Percentiles rank a stretch among this genome's conserved stretches.
Evolutionary conservation across 768 basidiomycete species (phyloP).

Genomic region (Mycena alexandri): DNA sequence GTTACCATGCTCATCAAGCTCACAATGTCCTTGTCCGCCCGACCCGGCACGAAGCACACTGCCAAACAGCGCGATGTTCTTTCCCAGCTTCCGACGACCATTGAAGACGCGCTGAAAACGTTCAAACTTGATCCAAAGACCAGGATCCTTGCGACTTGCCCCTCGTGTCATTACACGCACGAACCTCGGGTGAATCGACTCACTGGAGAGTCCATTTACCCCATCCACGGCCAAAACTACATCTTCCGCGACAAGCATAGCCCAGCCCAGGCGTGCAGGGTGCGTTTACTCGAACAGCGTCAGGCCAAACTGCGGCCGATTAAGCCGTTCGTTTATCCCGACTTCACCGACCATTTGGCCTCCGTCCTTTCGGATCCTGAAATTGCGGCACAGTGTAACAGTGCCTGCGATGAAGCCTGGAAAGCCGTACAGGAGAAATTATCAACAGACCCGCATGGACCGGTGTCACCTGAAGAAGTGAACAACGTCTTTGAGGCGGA

Average conservation of each 20-base stretch:
- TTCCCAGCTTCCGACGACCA: conserved; percentile 28
- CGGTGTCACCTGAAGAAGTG: conserved; percentile 25
- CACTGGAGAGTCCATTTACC: conserved; percentile 29
- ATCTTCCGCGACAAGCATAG: conserved; percentile 32
- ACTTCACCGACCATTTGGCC: conserved; percentile 42
- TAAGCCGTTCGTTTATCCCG: conserved; percentile 35
- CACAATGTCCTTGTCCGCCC: conserved; percentile 29
- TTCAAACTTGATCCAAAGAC: conserved; percentile 36
- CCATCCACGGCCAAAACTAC: conserved; percentile 25
- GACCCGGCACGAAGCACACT: conserved; percentile 2
- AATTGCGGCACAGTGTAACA: conserved; percentile 33
- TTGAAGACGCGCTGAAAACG: conserved; percentile 28
- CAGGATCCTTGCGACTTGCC: conserved; percentile 29
- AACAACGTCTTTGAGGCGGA: conserved; percentile 43
- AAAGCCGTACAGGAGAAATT: conserved; percentile 4
- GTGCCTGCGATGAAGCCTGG: conserved; percentile 18
- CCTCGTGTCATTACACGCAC: conserved; percentile 33
- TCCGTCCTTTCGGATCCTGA: conserved; percentile 38
- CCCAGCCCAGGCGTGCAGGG: background rate
- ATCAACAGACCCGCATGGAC: too few relatives aligned
- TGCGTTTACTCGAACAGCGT: conserved; percentile 30
- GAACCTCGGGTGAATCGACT: conserved; percentile 32
- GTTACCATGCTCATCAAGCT: conserved; percentile 32
- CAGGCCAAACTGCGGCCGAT: conserved; percentile 36
- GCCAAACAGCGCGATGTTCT: conserved; percentile 19